Percentiles rank a stretch among this genome's conserved stretches.
Evolutionary conservation across 164 flowering plant genomes (phyloP).

Genomic region (Malania oleifera): DNA sequence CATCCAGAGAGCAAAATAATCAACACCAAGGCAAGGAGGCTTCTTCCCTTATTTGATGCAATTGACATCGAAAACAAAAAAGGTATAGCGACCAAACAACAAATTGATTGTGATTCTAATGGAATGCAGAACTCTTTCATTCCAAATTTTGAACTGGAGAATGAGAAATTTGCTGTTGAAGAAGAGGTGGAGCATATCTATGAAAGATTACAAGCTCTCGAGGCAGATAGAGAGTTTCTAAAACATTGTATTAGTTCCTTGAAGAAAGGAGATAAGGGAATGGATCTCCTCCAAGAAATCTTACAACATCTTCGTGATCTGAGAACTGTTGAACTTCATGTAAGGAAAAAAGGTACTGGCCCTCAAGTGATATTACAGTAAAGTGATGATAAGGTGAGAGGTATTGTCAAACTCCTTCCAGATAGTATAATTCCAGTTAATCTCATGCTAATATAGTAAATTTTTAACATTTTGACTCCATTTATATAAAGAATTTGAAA

Average conservation of each 20-base stretch:
- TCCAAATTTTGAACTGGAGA: constrained; percentile 24
- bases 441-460: too few relatives aligned
- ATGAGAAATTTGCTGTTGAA: constrained; percentile 41
- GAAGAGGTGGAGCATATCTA: constrained; percentile 84
- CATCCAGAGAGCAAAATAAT: constrained; percentile 31
- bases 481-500: too few relatives aligned
- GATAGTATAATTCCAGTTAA: too few relatives aligned
- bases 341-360: constrained; percentile 40
- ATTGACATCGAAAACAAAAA: constrained; percentile 39
- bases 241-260: constrained; percentile 76
- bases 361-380: too few relatives aligned
- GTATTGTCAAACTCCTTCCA: too few relatives aligned
- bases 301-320: constrained; percentile 81
- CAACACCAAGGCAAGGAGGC: constrained; percentile 53
- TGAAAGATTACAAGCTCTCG: constrained; percentile 85
- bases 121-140: constrained; percentile 18
- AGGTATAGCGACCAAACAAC: constrained; percentile 27
- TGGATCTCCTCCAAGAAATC: constrained; percentile 83
- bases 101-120: constrained; percentile 26
- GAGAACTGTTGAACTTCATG: constrained; percentile 62
- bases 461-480: too few relatives aligned
- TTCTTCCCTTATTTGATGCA: constrained; percentile 79
- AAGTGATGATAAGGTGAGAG: too few relatives aligned
- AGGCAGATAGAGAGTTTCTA: constrained; percentile 79
- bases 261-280: constrained; percentile 86